These are phyloP conservation scores for Neurospora intermedia DNA, from an alignment of 495 filamentous ascomycete species.

Conservation along the genomic window DNA sequence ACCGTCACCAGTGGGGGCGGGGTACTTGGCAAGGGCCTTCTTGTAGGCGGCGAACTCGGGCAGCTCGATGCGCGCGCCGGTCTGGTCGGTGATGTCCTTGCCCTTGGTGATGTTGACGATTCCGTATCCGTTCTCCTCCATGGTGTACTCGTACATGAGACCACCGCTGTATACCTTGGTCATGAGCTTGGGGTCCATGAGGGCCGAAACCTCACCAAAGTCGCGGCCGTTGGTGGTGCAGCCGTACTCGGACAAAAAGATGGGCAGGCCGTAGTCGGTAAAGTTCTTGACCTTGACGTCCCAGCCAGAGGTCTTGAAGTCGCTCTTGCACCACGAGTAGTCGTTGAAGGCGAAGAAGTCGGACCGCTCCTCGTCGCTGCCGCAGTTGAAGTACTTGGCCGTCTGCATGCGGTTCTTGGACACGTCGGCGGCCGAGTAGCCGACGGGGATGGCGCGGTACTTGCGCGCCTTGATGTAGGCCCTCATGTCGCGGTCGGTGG, in stretches of 20 bases:
- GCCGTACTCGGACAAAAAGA: constrained; percentile 95
- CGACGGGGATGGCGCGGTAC: constrained; percentile 76
- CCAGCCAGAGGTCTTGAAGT: constrained; percentile 75
- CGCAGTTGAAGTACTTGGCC: constrained; percentile 93
- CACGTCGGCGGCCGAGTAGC: constrained; percentile 89
- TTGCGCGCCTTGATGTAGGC: constrained; percentile 66
- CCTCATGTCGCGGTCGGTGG: constrained; percentile 85
- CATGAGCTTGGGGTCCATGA: constrained; percentile 72
- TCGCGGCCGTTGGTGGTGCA: constrained; percentile 70
- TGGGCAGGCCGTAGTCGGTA: constrained; percentile 78
- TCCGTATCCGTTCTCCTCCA: constrained; percentile 70
- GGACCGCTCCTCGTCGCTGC: constrained; percentile 70
- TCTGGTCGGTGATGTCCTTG: constrained; percentile 35
- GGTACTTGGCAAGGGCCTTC: constrained; percentile 49
- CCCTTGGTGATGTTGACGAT: constrained; percentile 59
- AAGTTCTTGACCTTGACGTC: constrained; percentile 85
- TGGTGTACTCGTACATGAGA: constrained; percentile 90
- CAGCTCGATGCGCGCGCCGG: constrained; percentile 17
- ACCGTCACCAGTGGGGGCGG: constrained; percentile 62
- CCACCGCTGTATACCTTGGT: constrained; percentile 90
- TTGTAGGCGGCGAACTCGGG: constrained; percentile 53
- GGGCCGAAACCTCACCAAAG: constrained; percentile 69
- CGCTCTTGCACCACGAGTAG: constrained; percentile 94
- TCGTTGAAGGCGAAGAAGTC: constrained; percentile 99
- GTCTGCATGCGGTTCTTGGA: constrained; percentile 80